Base-by-base conservation (phyloP, 768 basidiomycete genomes). In the Lactifluus subvellereus region DNA sequence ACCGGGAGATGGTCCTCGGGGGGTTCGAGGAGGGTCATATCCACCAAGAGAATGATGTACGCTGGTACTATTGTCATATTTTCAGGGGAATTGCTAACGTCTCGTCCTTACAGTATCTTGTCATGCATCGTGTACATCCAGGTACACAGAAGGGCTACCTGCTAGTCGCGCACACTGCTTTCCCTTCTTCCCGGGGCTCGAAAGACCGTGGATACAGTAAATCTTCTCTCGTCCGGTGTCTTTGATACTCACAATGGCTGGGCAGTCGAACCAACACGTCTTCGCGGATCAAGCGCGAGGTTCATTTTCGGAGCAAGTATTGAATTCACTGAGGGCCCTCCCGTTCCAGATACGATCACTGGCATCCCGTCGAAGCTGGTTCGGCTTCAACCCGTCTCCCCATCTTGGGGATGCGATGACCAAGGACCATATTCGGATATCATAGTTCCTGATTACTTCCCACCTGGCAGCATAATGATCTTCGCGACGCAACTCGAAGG, bases 381-480 rank as follows among this genome's bases (percentile, higher is more conserved):
- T 20, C 84, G 88, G 49, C 80, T 95, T 69, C 71, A 79, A 0
- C 73, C 81, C 4, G 81, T 91, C 20, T 73, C 77, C 2, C 79
- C 83, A n/a, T 76, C 80, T 4, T 82, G 86, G 58, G 84, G 85
- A 4, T 72, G 79, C n/a, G 90, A 91, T 67, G 72, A 68, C 35
- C 84, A 85, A 62, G 88, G 88, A 1, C 81, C 86, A 0, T 91
- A 80, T 73, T 82, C 87, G 22, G 90, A 94, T 72, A 85, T 98
- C 62, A 69, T 82, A 20, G 84, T 97, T 1, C 97, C 97, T 0
- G 87, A 94, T 42, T 77, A 79, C 69, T 99, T 98, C 76, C 94
- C 95, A n/a, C 94, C 96, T 0, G 96, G 96, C 10, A 93, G 91
- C 63, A 84, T 98, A 70, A 86, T 98, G 88, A 69, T 99, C 20